Evolutionary conservation across 495 filamentous ascomycete genomes (phyloP).

Genomic region (Peziza echinospora): DNA sequence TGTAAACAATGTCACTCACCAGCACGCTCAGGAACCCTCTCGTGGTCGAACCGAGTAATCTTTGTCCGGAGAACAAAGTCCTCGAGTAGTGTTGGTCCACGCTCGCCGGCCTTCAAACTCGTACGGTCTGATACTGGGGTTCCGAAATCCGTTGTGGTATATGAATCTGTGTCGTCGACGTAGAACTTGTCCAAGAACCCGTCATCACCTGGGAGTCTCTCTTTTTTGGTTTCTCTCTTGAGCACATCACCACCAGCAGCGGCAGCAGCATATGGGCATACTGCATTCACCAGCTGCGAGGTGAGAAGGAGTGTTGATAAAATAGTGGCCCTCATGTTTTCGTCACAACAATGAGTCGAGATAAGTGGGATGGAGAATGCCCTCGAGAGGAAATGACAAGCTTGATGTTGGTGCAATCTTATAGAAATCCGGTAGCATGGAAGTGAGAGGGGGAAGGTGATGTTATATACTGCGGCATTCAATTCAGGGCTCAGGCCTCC

Average conservation of each 20-base stretch:
- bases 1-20: slow-evolving; percentile 18
- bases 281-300: too few relatives aligned
- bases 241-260: background rate
- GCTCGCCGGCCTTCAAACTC: slow-evolving; percentile 48
- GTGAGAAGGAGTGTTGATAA: too few relatives aligned
- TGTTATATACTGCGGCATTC: too few relatives aligned
- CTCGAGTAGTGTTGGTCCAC: slow-evolving; percentile 54
- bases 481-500: too few relatives aligned
- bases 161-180: slow-evolving; percentile 39
- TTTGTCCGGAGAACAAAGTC: slow-evolving; percentile 71
- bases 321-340: too few relatives aligned
- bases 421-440: too few relatives aligned
- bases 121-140: slow-evolving; percentile 48
- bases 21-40: slow-evolving; percentile 40
- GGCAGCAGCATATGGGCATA: background rate
- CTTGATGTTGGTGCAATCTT: too few relatives aligned
- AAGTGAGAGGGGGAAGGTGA: too few relatives aligned
- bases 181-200: slow-evolving; percentile 35
- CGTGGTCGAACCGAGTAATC: slow-evolving; percentile 65
- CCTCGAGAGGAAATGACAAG: too few relatives aligned
- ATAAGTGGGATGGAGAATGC: too few relatives aligned
- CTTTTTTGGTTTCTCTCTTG: slow-evolving; percentile 20
- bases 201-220: slow-evolving; percentile 19
- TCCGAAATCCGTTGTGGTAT: slow-evolving; percentile 51
- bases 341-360: too few relatives aligned